These are phyloP conservation scores for Kwoniella dendrophila DNA, from an alignment of 768 basidiomycete genomes.

Conservation along the genomic window DNA sequence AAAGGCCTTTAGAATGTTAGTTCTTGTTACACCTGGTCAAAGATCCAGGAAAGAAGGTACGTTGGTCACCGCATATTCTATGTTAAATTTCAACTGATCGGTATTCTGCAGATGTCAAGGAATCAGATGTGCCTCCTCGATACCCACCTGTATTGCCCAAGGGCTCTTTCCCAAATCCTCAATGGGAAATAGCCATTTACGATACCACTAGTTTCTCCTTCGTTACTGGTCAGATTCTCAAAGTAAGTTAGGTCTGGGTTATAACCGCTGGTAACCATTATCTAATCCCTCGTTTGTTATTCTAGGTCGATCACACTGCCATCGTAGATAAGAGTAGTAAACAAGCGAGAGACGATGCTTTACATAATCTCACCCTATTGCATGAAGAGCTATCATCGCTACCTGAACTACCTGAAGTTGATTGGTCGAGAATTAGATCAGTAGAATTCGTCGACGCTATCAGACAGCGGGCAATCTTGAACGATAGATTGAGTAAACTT, in stretches of 20 bases:
- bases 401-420: slow-evolving; percentile 68
- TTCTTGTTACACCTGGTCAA: slow-evolving; percentile 67
- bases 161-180: slow-evolving; percentile 61
- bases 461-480: slow-evolving; percentile 63
- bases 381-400: slow-evolving; percentile 59
- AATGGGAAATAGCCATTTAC: slow-evolving; percentile 70
- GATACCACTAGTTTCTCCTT: slow-evolving; percentile 73
- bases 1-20: slow-evolving; percentile 68
- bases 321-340: slow-evolving; percentile 67
- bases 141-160: slow-evolving; percentile 70
- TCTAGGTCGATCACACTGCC: slow-evolving; percentile 36
- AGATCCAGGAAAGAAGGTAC: slow-evolving; percentile 65
- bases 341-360: slow-evolving; percentile 59
- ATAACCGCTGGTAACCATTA: slow-evolving; percentile 5
- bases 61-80: slow-evolving; percentile 8
- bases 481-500: slow-evolving; percentile 58
- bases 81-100: neutral
- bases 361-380: slow-evolving; percentile 60
- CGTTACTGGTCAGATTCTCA: slow-evolving; percentile 70
- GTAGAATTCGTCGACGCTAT: slow-evolving; percentile 89
- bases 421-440: slow-evolving; percentile 79
- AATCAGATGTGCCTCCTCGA: slow-evolving; percentile 66
- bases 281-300: neutral
- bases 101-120: slow-evolving; percentile 27
- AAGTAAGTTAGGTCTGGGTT: slow-evolving; percentile 60